Percentiles rank a stretch among this genome's conserved stretches.
phyloP scores from a whole-genome alignment of 1,139 yeast genomes.

The Suhomyces yuchorum region DNA sequence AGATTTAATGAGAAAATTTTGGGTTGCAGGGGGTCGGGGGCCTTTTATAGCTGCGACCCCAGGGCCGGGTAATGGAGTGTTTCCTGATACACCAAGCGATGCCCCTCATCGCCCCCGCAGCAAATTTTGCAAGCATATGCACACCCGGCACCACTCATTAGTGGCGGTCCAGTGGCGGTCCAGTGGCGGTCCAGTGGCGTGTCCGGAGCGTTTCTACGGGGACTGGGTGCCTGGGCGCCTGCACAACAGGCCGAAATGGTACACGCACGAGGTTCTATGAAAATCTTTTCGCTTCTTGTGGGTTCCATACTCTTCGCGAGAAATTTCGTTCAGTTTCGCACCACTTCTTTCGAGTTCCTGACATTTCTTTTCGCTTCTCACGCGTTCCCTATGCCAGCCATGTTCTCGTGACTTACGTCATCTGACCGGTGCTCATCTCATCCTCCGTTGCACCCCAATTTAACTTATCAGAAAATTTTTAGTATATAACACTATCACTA shows the following conservation, averaged over 20 bases:
- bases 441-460: constrained; percentile 10
- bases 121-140: not conserved
- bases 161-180: not conserved
- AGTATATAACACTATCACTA: constrained; percentile 11
- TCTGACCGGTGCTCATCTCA: constrained; percentile 12
- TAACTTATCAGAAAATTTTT: constrained; percentile 10
- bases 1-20: constrained; percentile 51
- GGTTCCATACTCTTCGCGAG: constrained; percentile 5
- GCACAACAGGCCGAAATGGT: not conserved
- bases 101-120: constrained; percentile 1
- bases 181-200: not conserved
- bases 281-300: constrained; percentile 7
- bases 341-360: constrained; percentile 9
- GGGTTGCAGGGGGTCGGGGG: constrained; percentile 17
- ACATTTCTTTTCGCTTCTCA: constrained; percentile 11
- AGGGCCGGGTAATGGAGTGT: constrained; percentile 17
- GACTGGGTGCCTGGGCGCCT: not conserved
- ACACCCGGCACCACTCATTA: not conserved
- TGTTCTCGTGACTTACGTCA: constrained; percentile 15
- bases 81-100: not conserved
- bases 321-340: constrained; percentile 7
- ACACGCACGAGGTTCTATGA: constrained; percentile 2
- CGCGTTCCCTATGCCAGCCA: constrained; percentile 8
- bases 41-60: constrained; percentile 16
- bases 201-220: too few relatives aligned